Base-by-base conservation (phyloP, 495 filamentous ascomycete genomes). In the Penicillium fimorum region DNA sequence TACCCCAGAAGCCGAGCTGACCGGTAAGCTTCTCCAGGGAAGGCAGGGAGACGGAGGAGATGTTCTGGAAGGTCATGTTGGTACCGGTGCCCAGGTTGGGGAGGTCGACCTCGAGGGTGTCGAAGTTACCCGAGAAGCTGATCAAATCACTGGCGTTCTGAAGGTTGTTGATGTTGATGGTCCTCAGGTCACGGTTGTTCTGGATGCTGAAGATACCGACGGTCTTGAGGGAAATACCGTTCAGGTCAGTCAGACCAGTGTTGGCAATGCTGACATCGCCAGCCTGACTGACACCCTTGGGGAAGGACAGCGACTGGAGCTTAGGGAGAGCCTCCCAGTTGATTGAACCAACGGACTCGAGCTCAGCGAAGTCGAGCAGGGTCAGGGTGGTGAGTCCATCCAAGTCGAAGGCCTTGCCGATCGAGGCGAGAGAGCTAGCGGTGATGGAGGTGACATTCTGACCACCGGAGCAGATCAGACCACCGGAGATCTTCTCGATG, bases 1-100 rank as follows among this genome's bases (percentile, higher is more conserved):
- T 92, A 57, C 84, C 85, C 77, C 89, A 89, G 74, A 97, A 89
- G 56, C 87, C 87, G 63, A 96, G 79, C 48, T 91, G 88, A 63
- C 87, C 84, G 68, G 88, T 91, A 50, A 96, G 82, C 30, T 76
- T 77, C 58, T 80, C 67, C 40, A 99, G 85, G n/a, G 88, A 87
- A 15, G 94, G 94, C 33, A 93, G 73, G 18, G 71, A 78, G 70
- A 96, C 77, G 42, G 72, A 77, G 60, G 85, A 85, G 76, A 89
- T 86, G 77, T 96, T 93, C 71, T 86, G 82, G 76, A 97, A 86
- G 51, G 90, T 92, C 80, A 96, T 85, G 81, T 96, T 91, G 69
- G 75, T 81, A 52, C 87, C 91, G 75, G 80, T 86, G 56, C 76
- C 73, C 29, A 99, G 83, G 76, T 91, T 83, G 60, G 92, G 88